Evolutionary conservation across 2,329 filamentous ascomycete genomes (phyloP).

Genomic region (Ophiocordyceps camponoti-floridani): DNA sequence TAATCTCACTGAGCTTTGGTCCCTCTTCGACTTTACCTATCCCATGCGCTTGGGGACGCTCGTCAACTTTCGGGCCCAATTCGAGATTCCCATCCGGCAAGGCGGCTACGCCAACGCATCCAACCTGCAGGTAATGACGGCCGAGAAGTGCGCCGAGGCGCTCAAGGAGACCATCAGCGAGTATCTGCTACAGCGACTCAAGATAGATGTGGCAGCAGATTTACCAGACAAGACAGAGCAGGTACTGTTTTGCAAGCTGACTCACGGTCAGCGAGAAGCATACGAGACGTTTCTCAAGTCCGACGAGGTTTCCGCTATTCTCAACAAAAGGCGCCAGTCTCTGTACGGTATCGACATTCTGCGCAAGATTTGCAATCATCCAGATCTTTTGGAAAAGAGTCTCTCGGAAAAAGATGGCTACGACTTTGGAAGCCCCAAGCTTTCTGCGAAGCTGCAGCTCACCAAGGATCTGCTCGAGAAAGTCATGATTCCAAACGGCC

Average conservation of each 20-base stretch:
- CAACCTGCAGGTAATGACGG: conserved; percentile 85
- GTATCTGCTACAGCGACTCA: conserved; percentile 81
- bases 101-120: conserved; percentile 93
- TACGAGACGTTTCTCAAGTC: conserved; percentile 73
- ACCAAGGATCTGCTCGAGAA: conserved; percentile 65
- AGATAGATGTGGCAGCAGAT: conserved; percentile 84
- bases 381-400: conserved; percentile 58
- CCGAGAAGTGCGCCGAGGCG: conserved; percentile 83
- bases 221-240: conserved; percentile 92
- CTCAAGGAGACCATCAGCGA: conserved; percentile 87
- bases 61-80: conserved; percentile 76
- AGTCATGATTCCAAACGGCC: conserved; percentile 76
- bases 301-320: conserved; percentile 69
- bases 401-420: conserved; percentile 42
- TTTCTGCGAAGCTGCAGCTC: conserved; percentile 93
- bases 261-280: conserved; percentile 52
- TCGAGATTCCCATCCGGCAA: conserved; percentile 83
- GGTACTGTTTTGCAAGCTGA: conserved; percentile 89
- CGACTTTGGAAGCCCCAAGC: conserved; percentile 57
- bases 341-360: conserved; percentile 82
- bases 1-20: conserved; percentile 89
- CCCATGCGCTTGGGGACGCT: conserved; percentile 89
- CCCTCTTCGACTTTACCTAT: conserved; percentile 91
- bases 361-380: conserved; percentile 95
- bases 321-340: conserved; percentile 57